Base-by-base conservation (phyloP, 2,329 filamentous ascomycete genomes). In the Alternaria ventricosa region DNA sequence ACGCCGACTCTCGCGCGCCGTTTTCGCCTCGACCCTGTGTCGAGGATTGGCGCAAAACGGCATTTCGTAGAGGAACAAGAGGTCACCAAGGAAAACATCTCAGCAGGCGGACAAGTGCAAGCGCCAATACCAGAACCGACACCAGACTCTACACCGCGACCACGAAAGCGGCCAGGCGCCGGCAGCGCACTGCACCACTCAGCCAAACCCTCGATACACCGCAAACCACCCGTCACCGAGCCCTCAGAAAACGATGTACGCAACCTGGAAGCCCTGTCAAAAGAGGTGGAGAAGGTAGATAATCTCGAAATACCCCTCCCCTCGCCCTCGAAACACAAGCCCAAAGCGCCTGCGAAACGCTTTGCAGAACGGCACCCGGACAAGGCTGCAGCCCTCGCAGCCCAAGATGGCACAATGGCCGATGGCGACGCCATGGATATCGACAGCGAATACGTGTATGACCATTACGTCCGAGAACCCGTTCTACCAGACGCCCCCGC, bases 391-490 rank as follows among this genome's bases (percentile, higher is more conserved):
- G 64, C 61, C 4, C 67, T 73, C 11, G 64, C 65, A 2, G 60
- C 61, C 1, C 63, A 66, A 12, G 45, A 64, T 22, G 55, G 63
- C 7, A 20, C 27, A 12, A 23, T 30, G 6, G 49, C 45, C 2
- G 57, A 74, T 11, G 56, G 57, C 9, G 69, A 79, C 49, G 71
- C 72, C 20, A 79, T 79, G 63, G 79, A 83, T 41, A 72, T 79
- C 10, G 80, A 82, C 22, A 75, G 83, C 22, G 86, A 87, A 47
- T 89, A 87, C 72, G 86, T 89, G 60, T 89, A 88, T 75, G 88
- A 89, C 69, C 88, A 86, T 10, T 89, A 89, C 73, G 79, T 89
- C 45, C 85, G 87, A 3, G 80, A 84, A 18, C 65, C 82, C 18
- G 71, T 76, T 10, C 67, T 77, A 49, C 79, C 71, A 13, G 79